A percentile compares a stretch with the other conserved stretches of the same genome.
Evolutionary conservation across 441 rosid species (phyloP).

Genomic region (Adansonia grandidieri): DNA sequence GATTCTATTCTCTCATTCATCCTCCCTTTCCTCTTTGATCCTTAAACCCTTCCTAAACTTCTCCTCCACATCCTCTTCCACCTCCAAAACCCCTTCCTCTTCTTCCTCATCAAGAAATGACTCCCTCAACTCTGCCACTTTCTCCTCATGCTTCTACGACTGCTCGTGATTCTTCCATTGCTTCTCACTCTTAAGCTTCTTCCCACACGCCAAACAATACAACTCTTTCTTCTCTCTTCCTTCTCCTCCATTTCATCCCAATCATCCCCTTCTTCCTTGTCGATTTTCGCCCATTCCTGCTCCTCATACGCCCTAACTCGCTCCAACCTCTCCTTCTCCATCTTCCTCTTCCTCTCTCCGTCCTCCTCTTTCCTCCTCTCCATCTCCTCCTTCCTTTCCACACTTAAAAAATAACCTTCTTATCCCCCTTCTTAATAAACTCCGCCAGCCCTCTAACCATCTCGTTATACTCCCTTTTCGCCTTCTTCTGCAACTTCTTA

Average conservation of each 20-base stretch:
- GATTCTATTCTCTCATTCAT: conserved; percentile 33
- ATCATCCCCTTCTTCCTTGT: conserved; percentile 54
- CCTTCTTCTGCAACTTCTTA: conserved; percentile 88
- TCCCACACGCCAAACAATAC: conserved; percentile 85
- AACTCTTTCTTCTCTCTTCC: conserved; percentile 59
- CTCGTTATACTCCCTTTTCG: conserved; percentile 79
- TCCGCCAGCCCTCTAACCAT: conserved; percentile 81
- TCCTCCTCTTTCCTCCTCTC: conserved; percentile 78
- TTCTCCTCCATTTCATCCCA: conserved; percentile 51
- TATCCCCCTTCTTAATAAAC: conserved; percentile 93
- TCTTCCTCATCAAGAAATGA: conserved; percentile 56
- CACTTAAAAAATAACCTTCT: conserved; percentile 75
- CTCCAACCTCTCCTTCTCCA: conserved; percentile 78
- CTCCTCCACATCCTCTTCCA: conserved; percentile 48
- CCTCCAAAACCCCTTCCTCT: conserved; percentile 41
- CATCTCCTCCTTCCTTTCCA: conserved; percentile 70
- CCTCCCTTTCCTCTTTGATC: conserved; percentile 37
- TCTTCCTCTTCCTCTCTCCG: conserved; percentile 69
- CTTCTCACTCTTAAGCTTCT: conserved; percentile 93
- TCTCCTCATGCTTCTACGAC: conserved; percentile 97
- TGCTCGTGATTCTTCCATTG: conserved; percentile 99
- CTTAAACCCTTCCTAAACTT: conserved; percentile 50
- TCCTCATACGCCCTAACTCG: conserved; percentile 63
- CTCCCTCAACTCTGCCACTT: conserved; percentile 77
- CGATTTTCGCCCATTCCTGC: conserved; percentile 79